Percentiles rank a stretch among this genome's conserved stretches.
Evolutionary conservation across 2,329 filamentous ascomycete genomes (phyloP).

Genomic region (Didymella sp.): DNA sequence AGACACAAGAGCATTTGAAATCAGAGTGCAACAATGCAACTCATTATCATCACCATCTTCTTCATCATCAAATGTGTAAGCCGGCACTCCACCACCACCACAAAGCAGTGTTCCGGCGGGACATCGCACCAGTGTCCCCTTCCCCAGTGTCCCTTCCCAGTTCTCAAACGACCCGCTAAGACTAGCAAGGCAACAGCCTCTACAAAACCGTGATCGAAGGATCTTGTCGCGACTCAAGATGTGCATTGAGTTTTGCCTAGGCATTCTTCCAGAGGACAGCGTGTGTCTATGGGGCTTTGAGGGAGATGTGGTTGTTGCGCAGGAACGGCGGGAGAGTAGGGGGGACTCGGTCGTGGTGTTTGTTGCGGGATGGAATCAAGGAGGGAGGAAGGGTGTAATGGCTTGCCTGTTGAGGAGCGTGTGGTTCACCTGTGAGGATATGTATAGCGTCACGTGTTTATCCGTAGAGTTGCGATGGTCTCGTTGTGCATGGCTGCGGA

Average conservation of each 20-base stretch:
- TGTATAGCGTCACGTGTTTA: neutral
- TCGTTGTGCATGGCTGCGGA: neutral
- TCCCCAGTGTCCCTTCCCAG: neutral
- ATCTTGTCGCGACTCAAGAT: too few species aligned
- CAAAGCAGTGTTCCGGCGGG: constrained; percentile 7
- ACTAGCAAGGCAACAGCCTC: neutral
- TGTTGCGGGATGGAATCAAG: neutral
- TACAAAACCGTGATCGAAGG: neutral
- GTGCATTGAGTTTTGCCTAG: too few species aligned
- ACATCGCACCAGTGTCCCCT: constrained; percentile 5
- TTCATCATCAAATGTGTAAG: neutral
- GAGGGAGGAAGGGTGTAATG: neutral
- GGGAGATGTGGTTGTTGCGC: neutral
- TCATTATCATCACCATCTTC: neutral
- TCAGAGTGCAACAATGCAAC: neutral
- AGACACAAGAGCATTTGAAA: neutral
- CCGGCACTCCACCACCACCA: constrained; percentile 3
- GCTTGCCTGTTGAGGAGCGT: neutral
- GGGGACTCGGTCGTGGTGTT: neutral
- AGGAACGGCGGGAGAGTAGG: neutral
- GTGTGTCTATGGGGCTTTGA: neutral
- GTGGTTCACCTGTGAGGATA: neutral
- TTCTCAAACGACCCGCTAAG: neutral
- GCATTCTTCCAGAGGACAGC: neutral
- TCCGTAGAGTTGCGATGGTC: neutral